Percentiles rank a stretch among this genome's conserved stretches.
These are phyloP conservation scores for Sungouiozyma intestinalis DNA, from an alignment of 805 yeast genomes.

Conservation along the genomic window DNA sequence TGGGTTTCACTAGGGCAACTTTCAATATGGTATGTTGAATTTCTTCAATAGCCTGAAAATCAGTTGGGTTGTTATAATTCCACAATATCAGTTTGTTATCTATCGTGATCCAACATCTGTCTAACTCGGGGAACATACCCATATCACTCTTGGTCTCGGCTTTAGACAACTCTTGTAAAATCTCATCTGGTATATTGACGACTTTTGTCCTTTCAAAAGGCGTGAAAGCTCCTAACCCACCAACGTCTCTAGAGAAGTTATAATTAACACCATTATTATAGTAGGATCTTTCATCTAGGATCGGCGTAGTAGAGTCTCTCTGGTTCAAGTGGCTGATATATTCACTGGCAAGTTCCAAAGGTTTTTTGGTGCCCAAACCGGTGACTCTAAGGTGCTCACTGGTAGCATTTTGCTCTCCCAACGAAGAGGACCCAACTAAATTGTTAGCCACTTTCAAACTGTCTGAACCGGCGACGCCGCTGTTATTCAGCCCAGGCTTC, in stretches of 20 bases:
- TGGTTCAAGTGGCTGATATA: conserved; percentile 48
- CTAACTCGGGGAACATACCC: conserved; percentile 75
- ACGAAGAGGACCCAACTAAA: not conserved
- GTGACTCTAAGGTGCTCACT: conserved; percentile 27
- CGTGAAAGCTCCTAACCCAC: conserved; percentile 42
- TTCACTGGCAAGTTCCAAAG: conserved; percentile 48
- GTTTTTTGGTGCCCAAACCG: conserved; percentile 27
- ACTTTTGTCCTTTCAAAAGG: conserved; percentile 67
- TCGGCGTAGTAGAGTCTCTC: conserved; percentile 47
- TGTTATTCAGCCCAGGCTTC: not conserved
- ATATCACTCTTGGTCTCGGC: conserved; percentile 59
- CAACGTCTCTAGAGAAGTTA: conserved; percentile 45
- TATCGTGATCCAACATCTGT: conserved; percentile 75
- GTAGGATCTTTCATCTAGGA: conserved; percentile 39
- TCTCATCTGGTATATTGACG: conserved; percentile 68
- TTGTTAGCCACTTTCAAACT: not conserved
- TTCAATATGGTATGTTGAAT: conserved; percentile 66
- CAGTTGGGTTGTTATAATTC: conserved; percentile 59
- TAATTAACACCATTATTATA: conserved; percentile 55
- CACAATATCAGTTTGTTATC: conserved; percentile 78
- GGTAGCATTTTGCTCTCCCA: not conserved
- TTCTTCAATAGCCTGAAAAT: conserved; percentile 74
- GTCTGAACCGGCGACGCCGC: not conserved
- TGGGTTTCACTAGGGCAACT: conserved; percentile 73
- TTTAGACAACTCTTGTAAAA: conserved; percentile 60